Percentiles rank a stretch among this genome's conserved stretches.
These are phyloP conservation scores for Sporobolomyces pararoseus DNA, from an alignment of 768 basidiomycete species.

Conservation along the genomic window DNA sequence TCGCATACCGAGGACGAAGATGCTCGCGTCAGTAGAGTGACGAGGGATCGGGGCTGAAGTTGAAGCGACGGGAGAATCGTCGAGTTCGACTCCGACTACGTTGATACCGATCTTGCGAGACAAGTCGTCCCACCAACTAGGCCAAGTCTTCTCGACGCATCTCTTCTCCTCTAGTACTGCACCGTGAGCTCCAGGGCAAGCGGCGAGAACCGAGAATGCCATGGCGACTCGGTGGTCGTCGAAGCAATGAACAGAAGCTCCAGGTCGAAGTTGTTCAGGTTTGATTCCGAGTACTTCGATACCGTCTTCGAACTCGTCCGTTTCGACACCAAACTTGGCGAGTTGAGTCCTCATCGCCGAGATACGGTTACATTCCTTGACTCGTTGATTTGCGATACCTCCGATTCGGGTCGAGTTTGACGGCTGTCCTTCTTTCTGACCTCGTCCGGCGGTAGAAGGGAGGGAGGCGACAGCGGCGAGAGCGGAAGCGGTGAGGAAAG, in stretches of 20 bases:
- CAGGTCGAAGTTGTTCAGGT: slow-evolving; percentile 60
- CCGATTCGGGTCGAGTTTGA: slow-evolving; percentile 68
- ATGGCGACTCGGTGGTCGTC: slow-evolving; percentile 98
- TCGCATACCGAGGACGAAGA: slow-evolving; percentile 89
- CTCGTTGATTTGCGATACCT: slow-evolving; percentile 95
- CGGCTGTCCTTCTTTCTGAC: slow-evolving; percentile 32
- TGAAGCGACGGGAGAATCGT: slow-evolving; percentile 50
- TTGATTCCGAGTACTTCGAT: slow-evolving; percentile 81
- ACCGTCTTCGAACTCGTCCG: slow-evolving; percentile 86
- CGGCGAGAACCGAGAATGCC: slow-evolving; percentile 87
- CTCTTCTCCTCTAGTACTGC: slow-evolving; percentile 83
- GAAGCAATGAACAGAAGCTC: slow-evolving; percentile 87
- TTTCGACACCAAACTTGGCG: slow-evolving; percentile 90
- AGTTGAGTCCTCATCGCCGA: slow-evolving; percentile 93
- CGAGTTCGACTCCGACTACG: slow-evolving; percentile 77
- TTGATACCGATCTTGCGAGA: slow-evolving; percentile 92
- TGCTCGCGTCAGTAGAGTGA: slow-evolving; percentile 48
- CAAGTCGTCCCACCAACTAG: slow-evolving; percentile 99
- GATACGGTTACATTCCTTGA: slow-evolving; percentile 97
- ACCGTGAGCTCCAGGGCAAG: slow-evolving; percentile 52
- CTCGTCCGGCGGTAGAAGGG: slow-evolving; percentile 50
- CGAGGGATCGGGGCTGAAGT: slow-evolving; percentile 52
- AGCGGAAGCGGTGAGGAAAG: slow-evolving; percentile 90
- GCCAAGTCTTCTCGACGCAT: slow-evolving; percentile 99
- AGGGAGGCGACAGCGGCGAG: slow-evolving; percentile 73